phyloP scores from a whole-genome alignment of 345 rosid genomes.

The Reutealis trisperma region DNA sequence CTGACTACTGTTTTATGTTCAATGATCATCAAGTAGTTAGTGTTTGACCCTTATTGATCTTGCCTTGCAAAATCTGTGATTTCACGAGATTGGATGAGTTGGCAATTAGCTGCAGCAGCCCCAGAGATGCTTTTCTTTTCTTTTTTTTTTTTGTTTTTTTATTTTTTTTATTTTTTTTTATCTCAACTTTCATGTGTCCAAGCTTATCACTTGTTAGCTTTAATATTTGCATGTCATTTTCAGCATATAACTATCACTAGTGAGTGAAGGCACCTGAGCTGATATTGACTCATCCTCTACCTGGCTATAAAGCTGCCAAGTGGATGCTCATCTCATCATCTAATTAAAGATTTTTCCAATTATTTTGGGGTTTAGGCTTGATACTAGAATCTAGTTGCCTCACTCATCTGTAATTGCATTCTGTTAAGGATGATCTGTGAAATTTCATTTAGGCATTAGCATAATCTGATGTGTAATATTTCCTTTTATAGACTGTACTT shows the following conservation, averaged over 20 bases:
- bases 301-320: slow-evolving; percentile 26
- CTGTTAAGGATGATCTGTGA: neutral
- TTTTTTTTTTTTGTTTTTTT: too few relatives aligned
- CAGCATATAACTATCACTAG: slow-evolving; percentile 16
- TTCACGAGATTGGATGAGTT: slow-evolving; percentile 48
- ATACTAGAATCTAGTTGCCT: neutral
- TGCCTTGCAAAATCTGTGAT: slow-evolving; percentile 39
- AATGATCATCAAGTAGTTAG: slow-evolving; percentile 8
- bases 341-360: slow-evolving; percentile 8
- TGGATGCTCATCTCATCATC: slow-evolving; percentile 25
- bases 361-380: slow-evolving; percentile 2
- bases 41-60: slow-evolving; percentile 29
- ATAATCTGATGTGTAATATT: neutral
- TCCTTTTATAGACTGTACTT: neutral
- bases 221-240: slow-evolving; percentile 19
- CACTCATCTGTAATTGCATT: slow-evolving; percentile 7
- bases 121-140: slow-evolving; percentile 18
- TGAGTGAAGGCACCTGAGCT: slow-evolving; percentile 15
- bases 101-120: slow-evolving; percentile 44
- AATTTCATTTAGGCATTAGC: neutral
- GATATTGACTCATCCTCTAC: slow-evolving; percentile 18
- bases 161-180: too few relatives aligned
- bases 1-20: slow-evolving; percentile 13
- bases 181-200: slow-evolving; percentile 40
- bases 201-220: slow-evolving; percentile 23